These are phyloP conservation scores for Phytopythium chamaehyphon DNA, from an alignment of 352 stramenopile species.

Conservation along the genomic window DNA sequence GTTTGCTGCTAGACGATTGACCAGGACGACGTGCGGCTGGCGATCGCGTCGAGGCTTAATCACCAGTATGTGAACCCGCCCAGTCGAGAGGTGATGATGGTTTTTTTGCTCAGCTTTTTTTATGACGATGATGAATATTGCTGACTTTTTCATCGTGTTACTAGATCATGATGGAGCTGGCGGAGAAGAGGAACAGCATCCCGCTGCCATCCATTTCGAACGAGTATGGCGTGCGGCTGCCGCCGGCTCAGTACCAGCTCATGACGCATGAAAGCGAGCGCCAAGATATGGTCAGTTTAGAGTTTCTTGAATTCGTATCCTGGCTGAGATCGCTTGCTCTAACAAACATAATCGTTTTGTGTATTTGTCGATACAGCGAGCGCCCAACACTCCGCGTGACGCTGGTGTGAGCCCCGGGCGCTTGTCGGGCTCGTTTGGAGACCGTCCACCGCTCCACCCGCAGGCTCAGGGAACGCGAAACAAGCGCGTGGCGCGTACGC, in stretches of 20 bases:
- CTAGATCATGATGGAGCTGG: conserved; percentile 86
- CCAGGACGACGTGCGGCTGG: conserved; percentile 70
- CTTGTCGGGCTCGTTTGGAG: neutral
- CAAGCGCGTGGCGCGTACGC: conserved; percentile 62
- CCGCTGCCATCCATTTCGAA: conserved; percentile 73
- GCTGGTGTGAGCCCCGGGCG: neutral
- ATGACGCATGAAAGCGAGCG: conserved; percentile 68
- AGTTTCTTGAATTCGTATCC: no score
- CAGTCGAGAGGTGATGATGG: conserved; percentile 47
- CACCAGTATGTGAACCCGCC: conserved; percentile 76
- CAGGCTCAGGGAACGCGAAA: conserved; percentile 62
- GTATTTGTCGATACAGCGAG: neutral
- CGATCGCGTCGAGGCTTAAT: conserved; percentile 71
- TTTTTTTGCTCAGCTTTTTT: no score
- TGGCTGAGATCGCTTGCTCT: neutral
- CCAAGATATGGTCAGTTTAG: conserved; percentile 52
- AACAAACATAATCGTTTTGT: neutral
- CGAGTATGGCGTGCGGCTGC: conserved; percentile 79
- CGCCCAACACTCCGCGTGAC: conserved; percentile 4
- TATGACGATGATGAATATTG: no score
- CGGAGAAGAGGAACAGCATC: conserved; percentile 79
- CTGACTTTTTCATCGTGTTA: no score
- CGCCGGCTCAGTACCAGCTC: conserved; percentile 63
- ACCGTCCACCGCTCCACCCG: conserved; percentile 36
- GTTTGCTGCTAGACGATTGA: conserved; percentile 49